Percentiles rank a stretch among this genome's conserved stretches.
Evolutionary conservation across 768 basidiomycete genomes (phyloP).

Genomic region (Fistulinella prunicolor): DNA sequence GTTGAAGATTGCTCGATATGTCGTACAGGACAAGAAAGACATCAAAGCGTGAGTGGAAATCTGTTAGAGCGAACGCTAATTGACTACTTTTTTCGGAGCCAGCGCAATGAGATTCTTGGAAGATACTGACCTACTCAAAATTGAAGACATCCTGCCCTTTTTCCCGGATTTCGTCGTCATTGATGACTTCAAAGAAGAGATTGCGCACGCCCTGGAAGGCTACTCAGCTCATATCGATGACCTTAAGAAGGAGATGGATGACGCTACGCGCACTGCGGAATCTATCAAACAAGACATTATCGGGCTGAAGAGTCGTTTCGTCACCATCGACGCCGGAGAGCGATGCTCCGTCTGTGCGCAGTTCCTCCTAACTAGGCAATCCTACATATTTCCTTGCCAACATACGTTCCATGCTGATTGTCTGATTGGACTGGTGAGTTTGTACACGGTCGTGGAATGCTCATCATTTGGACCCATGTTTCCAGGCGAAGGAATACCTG

Average conservation of each 20-base stretch:
- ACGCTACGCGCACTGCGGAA: constrained; percentile 88
- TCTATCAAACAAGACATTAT: constrained; percentile 90
- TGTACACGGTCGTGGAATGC: background rate
- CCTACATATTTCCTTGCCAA: constrained; percentile 98
- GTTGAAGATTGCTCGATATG: constrained; percentile 98
- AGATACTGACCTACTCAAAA: constrained; percentile 90
- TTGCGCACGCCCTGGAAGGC: constrained; percentile 91
- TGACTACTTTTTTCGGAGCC: constrained; percentile 9
- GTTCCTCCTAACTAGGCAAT: constrained; percentile 81
- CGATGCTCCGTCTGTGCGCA: constrained; percentile 79
- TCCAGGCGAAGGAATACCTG: constrained; percentile 87
- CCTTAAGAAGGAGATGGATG: constrained; percentile 94
- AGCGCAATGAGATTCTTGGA: constrained; percentile 98
- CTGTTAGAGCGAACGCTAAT: background rate
- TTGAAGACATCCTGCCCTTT: constrained; percentile 98
- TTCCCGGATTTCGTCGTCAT: constrained; percentile 99
- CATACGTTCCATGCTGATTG: constrained; percentile 98
- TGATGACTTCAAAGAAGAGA: constrained; percentile 99
- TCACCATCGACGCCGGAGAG: constrained; percentile 87
- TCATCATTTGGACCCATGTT: constrained; percentile 1
- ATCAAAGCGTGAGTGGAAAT: constrained; percentile 82
- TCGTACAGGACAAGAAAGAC: constrained; percentile 96
- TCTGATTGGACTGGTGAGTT: constrained; percentile 84
- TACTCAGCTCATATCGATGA: constrained; percentile 89
- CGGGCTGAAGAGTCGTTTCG: constrained; percentile 81